Evolutionary conservation across 495 filamentous ascomycete species (phyloP).

Genomic region (Ascobolus immersus): DNA sequence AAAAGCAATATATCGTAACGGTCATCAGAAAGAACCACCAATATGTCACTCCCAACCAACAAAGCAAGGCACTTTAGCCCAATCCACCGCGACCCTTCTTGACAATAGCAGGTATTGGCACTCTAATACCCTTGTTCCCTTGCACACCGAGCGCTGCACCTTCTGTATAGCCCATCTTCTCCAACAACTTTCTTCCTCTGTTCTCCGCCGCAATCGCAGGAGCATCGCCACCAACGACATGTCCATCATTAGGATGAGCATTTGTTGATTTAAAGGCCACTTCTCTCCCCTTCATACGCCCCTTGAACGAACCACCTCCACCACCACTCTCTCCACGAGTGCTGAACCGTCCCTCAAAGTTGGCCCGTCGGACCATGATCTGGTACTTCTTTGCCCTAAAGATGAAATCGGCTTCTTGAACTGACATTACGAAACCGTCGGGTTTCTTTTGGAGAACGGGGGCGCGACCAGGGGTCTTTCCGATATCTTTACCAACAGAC

Average conservation of each 20-base stretch:
- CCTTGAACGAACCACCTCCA: constrained; percentile 21
- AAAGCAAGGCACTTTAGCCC: constrained; percentile 35
- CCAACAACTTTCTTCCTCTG: constrained; percentile 62
- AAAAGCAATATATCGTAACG: no score
- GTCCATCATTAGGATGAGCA: constrained; percentile 53
- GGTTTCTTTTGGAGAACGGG: constrained; percentile 41
- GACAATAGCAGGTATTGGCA: constrained; percentile 67
- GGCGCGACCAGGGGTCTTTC: constrained; percentile 42
- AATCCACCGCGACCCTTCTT: constrained; percentile 67
- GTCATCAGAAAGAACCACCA: no score
- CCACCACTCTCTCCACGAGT: constrained; percentile 19
- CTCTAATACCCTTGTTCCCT: constrained; percentile 67
- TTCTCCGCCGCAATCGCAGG: constrained; percentile 68
- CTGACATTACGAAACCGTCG: constrained; percentile 2
- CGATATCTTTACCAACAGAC: constrained; percentile 39
- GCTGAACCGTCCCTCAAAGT: constrained; percentile 1
- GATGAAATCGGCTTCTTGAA: background rate
- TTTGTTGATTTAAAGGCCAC: constrained; percentile 18
- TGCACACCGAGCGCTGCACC: constrained; percentile 64
- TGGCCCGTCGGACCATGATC: no score
- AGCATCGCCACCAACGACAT: constrained; percentile 61
- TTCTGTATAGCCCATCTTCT: constrained; percentile 91
- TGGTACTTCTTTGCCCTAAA: no score
- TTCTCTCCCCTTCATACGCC: constrained; percentile 11
- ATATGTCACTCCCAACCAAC: no score